Percentiles rank a stretch among this genome's conserved stretches.
phyloP scores from a whole-genome alignment of 352 stramenopile species.

The Globisporangium orthogonon region DNA sequence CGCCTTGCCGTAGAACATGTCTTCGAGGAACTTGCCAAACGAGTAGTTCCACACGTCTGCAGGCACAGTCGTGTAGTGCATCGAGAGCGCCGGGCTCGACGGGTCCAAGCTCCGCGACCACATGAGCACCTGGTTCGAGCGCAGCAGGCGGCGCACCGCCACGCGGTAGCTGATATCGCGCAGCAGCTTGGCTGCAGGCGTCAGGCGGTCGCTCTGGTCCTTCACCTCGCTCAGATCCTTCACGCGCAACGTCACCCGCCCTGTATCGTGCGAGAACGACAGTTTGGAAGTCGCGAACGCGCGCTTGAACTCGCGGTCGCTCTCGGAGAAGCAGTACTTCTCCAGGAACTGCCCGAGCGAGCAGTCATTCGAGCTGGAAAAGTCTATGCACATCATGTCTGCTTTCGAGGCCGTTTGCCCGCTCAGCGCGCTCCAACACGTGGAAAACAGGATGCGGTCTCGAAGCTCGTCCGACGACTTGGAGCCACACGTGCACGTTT shows the following conservation, averaged over 20 bases:
- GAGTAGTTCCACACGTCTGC: conserved; percentile 80
- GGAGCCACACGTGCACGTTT: conserved; percentile 55
- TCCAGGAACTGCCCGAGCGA: conserved; percentile 78
- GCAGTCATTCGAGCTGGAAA: conserved; percentile 81
- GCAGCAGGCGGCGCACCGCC: conserved; percentile 49
- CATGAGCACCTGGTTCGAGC: conserved; percentile 59
- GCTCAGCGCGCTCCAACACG: conserved; percentile 78
- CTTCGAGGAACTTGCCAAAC: conserved; percentile 85
- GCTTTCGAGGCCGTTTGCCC: conserved; percentile 72
- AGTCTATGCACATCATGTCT: conserved; percentile 88
- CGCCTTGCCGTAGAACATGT: conserved; percentile 79
- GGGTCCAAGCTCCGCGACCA: conserved; percentile 44
- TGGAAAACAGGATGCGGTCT: conserved; percentile 77
- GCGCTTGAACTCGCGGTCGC: conserved; percentile 68
- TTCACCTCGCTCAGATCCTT: conserved; percentile 72
- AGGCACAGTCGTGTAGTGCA: conserved; percentile 50
- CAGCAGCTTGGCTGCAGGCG: conserved; percentile 43
- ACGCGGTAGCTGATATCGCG: conserved; percentile 54
- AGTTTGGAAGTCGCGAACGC: conserved; percentile 76
- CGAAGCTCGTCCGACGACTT: conserved; percentile 49
- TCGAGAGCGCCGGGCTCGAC: conserved; percentile 30
- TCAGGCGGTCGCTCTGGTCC: conserved; percentile 43
- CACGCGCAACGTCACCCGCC: conserved; percentile 60
- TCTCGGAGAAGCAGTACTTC: conserved; percentile 71
- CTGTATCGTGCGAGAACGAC: conserved; percentile 79